phyloP scores from a whole-genome alignment of 495 filamentous ascomycete species.

The Thozetella sp. region DNA sequence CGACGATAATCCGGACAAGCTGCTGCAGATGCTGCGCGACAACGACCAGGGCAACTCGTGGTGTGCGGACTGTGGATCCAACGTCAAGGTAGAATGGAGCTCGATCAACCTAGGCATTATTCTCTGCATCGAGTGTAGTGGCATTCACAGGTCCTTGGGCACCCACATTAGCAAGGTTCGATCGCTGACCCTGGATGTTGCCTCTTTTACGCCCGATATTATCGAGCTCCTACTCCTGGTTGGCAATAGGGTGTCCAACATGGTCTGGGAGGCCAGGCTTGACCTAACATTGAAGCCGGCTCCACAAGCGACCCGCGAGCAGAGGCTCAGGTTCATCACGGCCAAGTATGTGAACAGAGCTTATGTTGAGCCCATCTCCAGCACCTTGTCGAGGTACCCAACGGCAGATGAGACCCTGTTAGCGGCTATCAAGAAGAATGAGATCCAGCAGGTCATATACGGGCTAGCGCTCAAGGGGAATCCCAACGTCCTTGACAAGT shows the following conservation, averaged over 20 bases:
- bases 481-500: conserved; percentile 85
- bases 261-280: conserved; percentile 91
- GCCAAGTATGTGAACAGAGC: conserved; percentile 88
- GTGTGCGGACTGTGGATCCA: conserved; percentile 94
- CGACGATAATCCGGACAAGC: conserved; percentile 74
- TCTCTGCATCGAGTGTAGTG: conserved; percentile 97
- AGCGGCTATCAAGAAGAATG: conserved; percentile 92
- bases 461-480: conserved; percentile 86
- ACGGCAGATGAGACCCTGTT: conserved; percentile 88
- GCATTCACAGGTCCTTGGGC: conserved; percentile 94
- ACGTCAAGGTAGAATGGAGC: conserved; percentile 94
- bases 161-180: conserved; percentile 98
- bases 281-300: conserved; percentile 71
- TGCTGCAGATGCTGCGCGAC: conserved; percentile 86
- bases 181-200: conserved; percentile 92
- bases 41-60: conserved; percentile 90
- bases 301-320: conserved; percentile 79
- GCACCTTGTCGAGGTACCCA: conserved; percentile 73
- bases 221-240: conserved; percentile 91
- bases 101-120: conserved; percentile 97
- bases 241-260: conserved; percentile 93
- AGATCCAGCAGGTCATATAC: conserved; percentile 88
- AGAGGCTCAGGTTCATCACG: conserved; percentile 89
- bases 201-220: conserved; percentile 93
- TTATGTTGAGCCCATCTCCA: conserved; percentile 77